Conservation (phyloP, 2,329 filamentous ascomycete genomes). For the Elsinoe australis region DNA sequence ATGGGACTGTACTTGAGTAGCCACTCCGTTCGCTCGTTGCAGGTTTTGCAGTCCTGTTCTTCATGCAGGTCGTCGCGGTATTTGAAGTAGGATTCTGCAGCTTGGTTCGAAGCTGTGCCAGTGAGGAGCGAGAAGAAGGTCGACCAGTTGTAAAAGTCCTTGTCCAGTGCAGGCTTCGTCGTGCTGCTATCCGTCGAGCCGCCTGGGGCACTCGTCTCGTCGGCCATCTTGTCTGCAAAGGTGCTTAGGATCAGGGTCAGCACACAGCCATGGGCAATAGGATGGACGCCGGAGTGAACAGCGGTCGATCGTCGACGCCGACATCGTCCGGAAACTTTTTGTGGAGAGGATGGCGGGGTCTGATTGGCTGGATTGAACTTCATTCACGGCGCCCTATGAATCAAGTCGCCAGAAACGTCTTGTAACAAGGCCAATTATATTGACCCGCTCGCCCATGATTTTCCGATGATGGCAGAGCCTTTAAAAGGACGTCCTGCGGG, state of each 20-base stretch:
- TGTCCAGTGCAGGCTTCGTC: conserved; percentile 22
- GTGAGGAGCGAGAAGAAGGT: conserved; percentile 81
- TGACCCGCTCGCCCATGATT: neutral
- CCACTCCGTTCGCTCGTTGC: conserved; percentile 76
- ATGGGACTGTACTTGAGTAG: conserved; percentile 77
- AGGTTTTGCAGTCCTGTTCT: conserved; percentile 67
- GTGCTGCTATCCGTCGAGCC: conserved; percentile 10
- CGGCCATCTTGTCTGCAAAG: neutral
- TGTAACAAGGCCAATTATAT: no score
- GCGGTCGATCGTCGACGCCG: no score
- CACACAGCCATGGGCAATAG: no score
- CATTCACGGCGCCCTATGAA: conserved; percentile 1
- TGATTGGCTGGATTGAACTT: conserved; percentile 16
- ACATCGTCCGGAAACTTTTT: conserved; percentile 14
- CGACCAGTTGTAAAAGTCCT: conserved; percentile 55
- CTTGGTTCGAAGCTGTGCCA: conserved; percentile 61
- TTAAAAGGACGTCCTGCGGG: no score
- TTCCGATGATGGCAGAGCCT: no score
- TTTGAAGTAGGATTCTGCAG: conserved; percentile 67
- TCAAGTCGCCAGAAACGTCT: neutral
- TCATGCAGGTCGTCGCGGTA: conserved; percentile 69
- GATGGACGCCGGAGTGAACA: no score
- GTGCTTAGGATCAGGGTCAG: no score
- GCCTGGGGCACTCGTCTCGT: conserved; percentile 16
- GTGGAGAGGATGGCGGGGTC: conserved; percentile 2